Conservation (phyloP, 2,329 filamentous ascomycete species). For the Lecanicillium sp. region DNA sequence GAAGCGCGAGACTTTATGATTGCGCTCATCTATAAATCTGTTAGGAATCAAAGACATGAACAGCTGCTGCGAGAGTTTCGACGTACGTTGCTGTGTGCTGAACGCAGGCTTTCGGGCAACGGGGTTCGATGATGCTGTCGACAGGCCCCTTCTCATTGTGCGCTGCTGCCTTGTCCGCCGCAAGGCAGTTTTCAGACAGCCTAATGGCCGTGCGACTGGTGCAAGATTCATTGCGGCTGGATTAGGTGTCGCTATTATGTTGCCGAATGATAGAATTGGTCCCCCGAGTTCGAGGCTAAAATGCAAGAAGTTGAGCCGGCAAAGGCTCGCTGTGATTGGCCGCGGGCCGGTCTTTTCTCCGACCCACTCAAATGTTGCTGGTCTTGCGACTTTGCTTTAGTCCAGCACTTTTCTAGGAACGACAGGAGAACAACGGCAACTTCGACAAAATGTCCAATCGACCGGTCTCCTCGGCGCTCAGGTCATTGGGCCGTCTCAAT, state of each 20-base stretch:
- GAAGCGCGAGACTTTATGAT: slow-evolving; percentile 31
- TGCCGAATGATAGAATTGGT: neutral
- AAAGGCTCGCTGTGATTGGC: slow-evolving; percentile 26
- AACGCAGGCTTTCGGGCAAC: slow-evolving; percentile 17
- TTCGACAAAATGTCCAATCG: slow-evolving; percentile 7
- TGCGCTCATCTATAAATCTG: slow-evolving; percentile 21
- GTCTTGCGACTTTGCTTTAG: slow-evolving; percentile 6
- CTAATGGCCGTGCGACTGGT: slow-evolving; percentile 55
- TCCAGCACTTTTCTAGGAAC: slow-evolving; percentile 10
- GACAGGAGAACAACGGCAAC: neutral
- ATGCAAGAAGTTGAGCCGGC: slow-evolving; percentile 4
- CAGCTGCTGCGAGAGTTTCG: no score
- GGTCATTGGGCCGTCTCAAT: slow-evolving; percentile 1
- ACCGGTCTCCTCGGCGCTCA: slow-evolving; percentile 3
- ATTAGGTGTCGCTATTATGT: neutral
- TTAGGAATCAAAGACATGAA: slow-evolving; percentile 8
- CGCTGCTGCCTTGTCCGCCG: slow-evolving; percentile 47
- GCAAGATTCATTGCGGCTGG: slow-evolving; percentile 49
- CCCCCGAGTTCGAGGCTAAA: no score
- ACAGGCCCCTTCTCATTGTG: slow-evolving; percentile 36
- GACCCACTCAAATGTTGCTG: slow-evolving; percentile 12
- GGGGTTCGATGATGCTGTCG: slow-evolving; percentile 25
- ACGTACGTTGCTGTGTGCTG: slow-evolving; percentile 27
- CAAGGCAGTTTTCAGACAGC: slow-evolving; percentile 60
- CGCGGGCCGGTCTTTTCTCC: slow-evolving; percentile 19